These are phyloP conservation scores for Protostelium mycophagum DNA, from an alignment of 78 protist genomes.

Conservation along the genomic window DNA sequence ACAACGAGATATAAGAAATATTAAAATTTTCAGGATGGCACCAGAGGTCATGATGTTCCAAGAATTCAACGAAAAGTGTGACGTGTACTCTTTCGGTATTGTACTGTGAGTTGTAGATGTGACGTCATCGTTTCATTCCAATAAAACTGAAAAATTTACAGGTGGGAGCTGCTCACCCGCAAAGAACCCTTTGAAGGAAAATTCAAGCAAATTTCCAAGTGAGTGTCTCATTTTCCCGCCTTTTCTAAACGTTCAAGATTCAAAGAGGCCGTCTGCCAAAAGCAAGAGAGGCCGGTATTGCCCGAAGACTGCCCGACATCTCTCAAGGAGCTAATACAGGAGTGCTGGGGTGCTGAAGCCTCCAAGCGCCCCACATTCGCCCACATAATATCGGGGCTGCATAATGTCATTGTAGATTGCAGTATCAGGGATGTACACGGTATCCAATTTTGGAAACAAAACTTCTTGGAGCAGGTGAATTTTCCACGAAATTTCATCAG, in stretches of 20 bases:
- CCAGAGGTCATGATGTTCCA: constrained; percentile 73
- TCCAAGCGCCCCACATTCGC: constrained; percentile 27
- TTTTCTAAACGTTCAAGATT: constrained; percentile 45
- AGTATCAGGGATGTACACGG: constrained; percentile 49
- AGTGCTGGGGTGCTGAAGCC: constrained; percentile 51
- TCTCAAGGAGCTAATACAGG: constrained; percentile 25
- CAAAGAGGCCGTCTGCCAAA: constrained; percentile 62
- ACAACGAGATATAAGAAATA: neutral
- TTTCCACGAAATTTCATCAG: neutral
- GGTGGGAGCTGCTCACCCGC: constrained; percentile 47
- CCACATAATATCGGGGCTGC: constrained; percentile 20
- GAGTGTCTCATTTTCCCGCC: constrained; percentile 29
- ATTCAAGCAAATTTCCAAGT: neutral
- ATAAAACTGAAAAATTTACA: too few relatives aligned
- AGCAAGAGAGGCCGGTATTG: constrained; percentile 54
- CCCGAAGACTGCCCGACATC: constrained; percentile 35
- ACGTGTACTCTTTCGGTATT: constrained; percentile 69
- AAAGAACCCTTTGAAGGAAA: constrained; percentile 53
- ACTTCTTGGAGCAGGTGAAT: constrained; percentile 6
- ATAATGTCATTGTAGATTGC: constrained; percentile 56
- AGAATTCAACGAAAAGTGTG: constrained; percentile 56
- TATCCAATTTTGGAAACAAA: constrained; percentile 56
- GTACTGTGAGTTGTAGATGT: constrained; percentile 24
- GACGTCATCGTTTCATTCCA: neutral
- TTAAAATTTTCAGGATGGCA: constrained; percentile 60